These are phyloP conservation scores for Pythium grandisporangium DNA, from an alignment of 352 stramenopile species.

Conservation along the genomic window DNA sequence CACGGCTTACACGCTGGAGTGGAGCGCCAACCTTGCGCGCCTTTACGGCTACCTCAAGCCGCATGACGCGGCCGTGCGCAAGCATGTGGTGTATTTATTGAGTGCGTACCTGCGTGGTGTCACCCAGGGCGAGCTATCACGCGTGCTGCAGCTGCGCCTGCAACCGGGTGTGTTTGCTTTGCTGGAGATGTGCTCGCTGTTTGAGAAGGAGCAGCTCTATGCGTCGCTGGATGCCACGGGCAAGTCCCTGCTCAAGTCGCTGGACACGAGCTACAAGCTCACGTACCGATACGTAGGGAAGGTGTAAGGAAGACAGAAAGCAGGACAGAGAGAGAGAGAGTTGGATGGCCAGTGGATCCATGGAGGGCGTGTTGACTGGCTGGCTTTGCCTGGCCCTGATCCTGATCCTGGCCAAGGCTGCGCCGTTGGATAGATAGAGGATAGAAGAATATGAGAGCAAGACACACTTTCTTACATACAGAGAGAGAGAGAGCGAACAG, in stretches of 20 bases:
- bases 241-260: slow-evolving; percentile 79
- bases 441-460: no score
- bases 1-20: slow-evolving; percentile 23
- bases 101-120: slow-evolving; percentile 56
- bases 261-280: slow-evolving; percentile 83
- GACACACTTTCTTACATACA: no score
- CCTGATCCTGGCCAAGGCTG: no score
- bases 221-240: slow-evolving; percentile 66
- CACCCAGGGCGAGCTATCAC: slow-evolving; percentile 43
- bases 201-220: slow-evolving; percentile 83
- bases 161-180: slow-evolving; percentile 68
- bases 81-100: slow-evolving; percentile 81
- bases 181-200: slow-evolving; percentile 75
- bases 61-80: slow-evolving; percentile 66
- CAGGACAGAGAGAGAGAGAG: no score
- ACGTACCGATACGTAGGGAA: slow-evolving; percentile 82
- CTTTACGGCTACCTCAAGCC: slow-evolving; percentile 85
- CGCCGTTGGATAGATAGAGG: no score
- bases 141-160: slow-evolving; percentile 56
- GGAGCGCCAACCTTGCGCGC: slow-evolving; percentile 77
- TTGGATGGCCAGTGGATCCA: no score
- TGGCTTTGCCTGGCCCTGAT: no score
- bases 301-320: slow-evolving; percentile 50
- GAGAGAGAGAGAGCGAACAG: no score
- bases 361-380: no score